Base-by-base conservation (phyloP, 1,284 basidiomycete genomes). In the Cutaneotrichosporon dermatis region DNA sequence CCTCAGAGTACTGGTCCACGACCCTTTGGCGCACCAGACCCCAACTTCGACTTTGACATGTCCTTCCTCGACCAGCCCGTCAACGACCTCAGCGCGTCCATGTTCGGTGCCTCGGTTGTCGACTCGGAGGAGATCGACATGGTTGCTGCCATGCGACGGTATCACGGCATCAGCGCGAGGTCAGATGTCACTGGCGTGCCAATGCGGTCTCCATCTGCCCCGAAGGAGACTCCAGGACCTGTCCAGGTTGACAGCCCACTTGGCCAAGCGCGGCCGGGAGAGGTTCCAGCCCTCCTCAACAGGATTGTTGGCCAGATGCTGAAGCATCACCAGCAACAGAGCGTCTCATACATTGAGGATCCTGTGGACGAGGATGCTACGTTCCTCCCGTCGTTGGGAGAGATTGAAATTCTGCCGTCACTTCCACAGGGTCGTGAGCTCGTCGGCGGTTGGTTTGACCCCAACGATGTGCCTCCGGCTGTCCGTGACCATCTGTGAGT, bases 401-500 rank as follows among this genome's bases (percentile, higher is more conserved):
- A 49, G 11, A 55, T 55, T n/a, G 61, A 63, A 33, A 59, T 64
- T 12, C 41, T 64, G 16, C 62, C 62, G 2, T 51, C 40, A 4
- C 43, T 64, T 4, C 62, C 62, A 7, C 57, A 59, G 43, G 62
- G 62, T 4, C 57, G 62, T 39, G 62, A 64, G 39, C 43, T 73
- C 2, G 58, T 66, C 0, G 68, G 68, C 1, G 70, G 70, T 1
- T 74, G 72, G 72, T 71, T 71, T 51, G 72, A 74, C 52, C 64
- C 69, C 9, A 61, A 65, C 15, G 72, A 72, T 54, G 63, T 74
- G 4, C 72, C 72, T 4, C 60, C 63, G 7, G 53, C 58, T 5
- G 67, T 71, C 5, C 58, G 72, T 10, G 72, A 74, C 51, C 70
- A 71, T 54, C 60, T 74, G 58, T 72, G 41, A 62, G 68, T 40